phyloP scores from a whole-genome alignment of 1,284 basidiomycete species.

The Wolfiporia cocos region DNA sequence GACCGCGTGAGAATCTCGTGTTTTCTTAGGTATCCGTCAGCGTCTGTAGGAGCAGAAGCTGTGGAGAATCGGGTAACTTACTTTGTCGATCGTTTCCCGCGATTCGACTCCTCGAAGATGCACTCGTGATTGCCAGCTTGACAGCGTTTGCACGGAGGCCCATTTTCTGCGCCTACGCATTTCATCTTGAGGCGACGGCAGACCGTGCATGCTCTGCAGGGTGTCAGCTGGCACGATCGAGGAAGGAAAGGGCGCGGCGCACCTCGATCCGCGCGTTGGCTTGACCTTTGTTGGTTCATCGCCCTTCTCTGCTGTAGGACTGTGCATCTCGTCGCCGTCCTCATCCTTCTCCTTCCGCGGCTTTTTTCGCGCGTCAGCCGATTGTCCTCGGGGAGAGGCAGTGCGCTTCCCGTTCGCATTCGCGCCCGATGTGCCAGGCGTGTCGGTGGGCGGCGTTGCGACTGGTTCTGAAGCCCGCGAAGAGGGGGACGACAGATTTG shows the following conservation, averaged over 20 bases:
- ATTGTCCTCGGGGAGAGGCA: conserved; percentile 38
- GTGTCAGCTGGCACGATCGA: conserved; percentile 2
- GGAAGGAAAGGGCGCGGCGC: conserved; percentile 18
- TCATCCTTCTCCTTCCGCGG: conserved; percentile 50
- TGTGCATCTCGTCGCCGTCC: conserved; percentile 28
- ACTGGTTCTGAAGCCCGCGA: conserved; percentile 70
- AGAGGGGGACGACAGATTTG: conserved; percentile 43
- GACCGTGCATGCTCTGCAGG: conserved; percentile 84
- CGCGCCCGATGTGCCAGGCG: conserved; percentile 31
- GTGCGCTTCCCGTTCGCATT: conserved; percentile 64
- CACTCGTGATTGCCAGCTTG: conserved; percentile 82
- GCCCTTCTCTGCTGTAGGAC: conserved; percentile 50
- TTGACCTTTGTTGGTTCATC: conserved; percentile 67
- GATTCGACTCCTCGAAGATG: conserved; percentile 91
- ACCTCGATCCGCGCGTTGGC: conserved; percentile 84
- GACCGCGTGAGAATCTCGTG: conserved; percentile 85
- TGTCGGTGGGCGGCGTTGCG: conserved; percentile 63
- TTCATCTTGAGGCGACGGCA: conserved; percentile 98
- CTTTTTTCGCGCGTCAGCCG: conserved; percentile 49
- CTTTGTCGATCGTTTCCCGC: conserved; percentile 90
- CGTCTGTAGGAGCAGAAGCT: conserved; percentile 8
- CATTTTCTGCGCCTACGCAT: conserved; percentile 90
- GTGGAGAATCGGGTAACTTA: conserved; percentile 31
- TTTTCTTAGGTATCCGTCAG: conserved; percentile 52
- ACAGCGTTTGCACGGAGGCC: conserved; percentile 87